A percentile compares a stretch with the other conserved stretches of the same genome.
phyloP scores from a whole-genome alignment of 2,329 filamentous ascomycete genomes.

The Paraphoma sp. region DNA sequence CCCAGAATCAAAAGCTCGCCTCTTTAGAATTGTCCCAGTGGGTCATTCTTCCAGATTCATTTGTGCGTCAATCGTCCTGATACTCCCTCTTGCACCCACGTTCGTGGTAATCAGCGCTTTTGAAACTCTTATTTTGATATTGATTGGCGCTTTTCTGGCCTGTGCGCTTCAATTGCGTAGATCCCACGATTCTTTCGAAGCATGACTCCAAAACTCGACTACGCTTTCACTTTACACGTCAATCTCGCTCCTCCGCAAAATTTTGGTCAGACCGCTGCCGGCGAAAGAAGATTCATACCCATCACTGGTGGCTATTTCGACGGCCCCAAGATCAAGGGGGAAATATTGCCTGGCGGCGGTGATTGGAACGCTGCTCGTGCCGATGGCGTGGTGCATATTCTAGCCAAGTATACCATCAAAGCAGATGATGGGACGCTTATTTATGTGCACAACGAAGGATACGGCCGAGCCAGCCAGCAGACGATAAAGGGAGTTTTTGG shows the following conservation, averaged over 20 bases:
- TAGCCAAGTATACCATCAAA: constrained; percentile 1
- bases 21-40: too few relatives aligned
- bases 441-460: not conserved
- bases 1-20: too few relatives aligned
- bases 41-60: too few relatives aligned
- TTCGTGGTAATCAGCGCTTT: too few relatives aligned
- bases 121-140: too few relatives aligned
- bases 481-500: not conserved
- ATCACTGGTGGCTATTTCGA: not conserved
- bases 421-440: not conserved
- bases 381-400: constrained; percentile 1
- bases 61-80: too few relatives aligned
- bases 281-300: not conserved
- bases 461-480: not conserved
- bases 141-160: too few relatives aligned
- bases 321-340: not conserved
- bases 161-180: too few relatives aligned
- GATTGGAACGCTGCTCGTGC: not conserved
- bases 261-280: not conserved
- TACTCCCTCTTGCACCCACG: too few relatives aligned
- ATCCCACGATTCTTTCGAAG: not conserved
- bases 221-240: not conserved
- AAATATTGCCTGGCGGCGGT: not conserved
- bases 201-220: not conserved
- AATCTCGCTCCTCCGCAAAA: not conserved